These are phyloP conservation scores for Penicillium freii DNA, from an alignment of 2,329 filamentous ascomycete species.

Conservation along the genomic window DNA sequence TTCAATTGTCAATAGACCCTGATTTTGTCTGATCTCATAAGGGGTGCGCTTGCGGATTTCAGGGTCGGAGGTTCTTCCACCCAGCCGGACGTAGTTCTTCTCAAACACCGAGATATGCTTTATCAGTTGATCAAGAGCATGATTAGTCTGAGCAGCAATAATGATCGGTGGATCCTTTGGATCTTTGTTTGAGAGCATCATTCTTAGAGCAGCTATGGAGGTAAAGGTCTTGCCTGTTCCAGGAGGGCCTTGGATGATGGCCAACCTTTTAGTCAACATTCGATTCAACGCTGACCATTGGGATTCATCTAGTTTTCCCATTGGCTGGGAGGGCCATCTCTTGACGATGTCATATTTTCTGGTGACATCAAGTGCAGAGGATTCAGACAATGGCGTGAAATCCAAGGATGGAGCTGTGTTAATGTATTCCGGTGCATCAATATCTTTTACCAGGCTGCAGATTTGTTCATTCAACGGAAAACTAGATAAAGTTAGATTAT, in stretches of 20 bases:
- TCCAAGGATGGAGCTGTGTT: constrained; percentile 50
- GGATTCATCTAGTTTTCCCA: constrained; percentile 62
- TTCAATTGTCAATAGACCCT: constrained; percentile 33
- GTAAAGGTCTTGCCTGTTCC: constrained; percentile 79
- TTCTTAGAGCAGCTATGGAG: constrained; percentile 68
- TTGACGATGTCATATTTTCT: constrained; percentile 48
- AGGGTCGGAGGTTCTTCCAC: constrained; percentile 65
- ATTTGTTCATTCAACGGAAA: constrained; percentile 48
- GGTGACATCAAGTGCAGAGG: constrained; percentile 43
- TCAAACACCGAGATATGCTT: constrained; percentile 62
- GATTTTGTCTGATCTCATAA: constrained; percentile 56
- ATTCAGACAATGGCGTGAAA: constrained; percentile 46
- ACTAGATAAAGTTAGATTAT: constrained; percentile 24
- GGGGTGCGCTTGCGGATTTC: constrained; percentile 66
- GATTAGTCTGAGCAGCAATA: constrained; percentile 83
- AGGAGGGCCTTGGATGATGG: constrained; percentile 81
- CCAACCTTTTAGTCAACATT: constrained; percentile 69
- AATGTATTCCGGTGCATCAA: constrained; percentile 56
- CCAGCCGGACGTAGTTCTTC: constrained; percentile 62
- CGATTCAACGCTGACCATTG: constrained; percentile 67
- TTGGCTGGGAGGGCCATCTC: constrained; percentile 50
- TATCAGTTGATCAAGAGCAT: constrained; percentile 81
- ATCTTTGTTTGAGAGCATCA: constrained; percentile 61
- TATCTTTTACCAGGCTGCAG: constrained; percentile 37
- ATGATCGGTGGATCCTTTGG: constrained; percentile 66